Base-by-base conservation (phyloP, 2,329 filamentous ascomycete genomes). In the Mycosphaerella arachidis region DNA sequence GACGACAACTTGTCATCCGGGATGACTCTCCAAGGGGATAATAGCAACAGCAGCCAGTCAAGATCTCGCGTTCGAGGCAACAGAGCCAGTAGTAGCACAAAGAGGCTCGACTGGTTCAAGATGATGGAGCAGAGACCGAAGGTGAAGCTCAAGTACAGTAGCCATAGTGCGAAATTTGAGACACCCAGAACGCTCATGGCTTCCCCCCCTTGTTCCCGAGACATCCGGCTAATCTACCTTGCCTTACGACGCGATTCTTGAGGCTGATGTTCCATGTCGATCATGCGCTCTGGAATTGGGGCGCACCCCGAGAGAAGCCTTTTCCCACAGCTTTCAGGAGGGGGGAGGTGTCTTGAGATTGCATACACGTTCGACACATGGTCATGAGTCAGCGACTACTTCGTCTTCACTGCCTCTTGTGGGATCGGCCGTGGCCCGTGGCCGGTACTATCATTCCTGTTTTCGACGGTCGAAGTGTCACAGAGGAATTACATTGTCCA, bases 261-360 rank as follows among this genome's bases (percentile, higher is more conserved):
- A 43, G 59, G 43, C 43, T 61, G 29, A 56, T 61, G 45, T n/a
- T 61, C 30, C 46, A 61, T 52, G n/a, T 61, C 12, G 59, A 61
- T 43, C 51, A 54, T 48, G 50, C 59, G 4, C 37, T 61, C 12
- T 55, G 59, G 12, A 57, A 30, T 2, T 50, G 55, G 7, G 59
- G 59, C 30, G 40, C 31, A 31, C 59, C 59, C 4, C 10, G 30
- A n/a, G 59, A 61, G 30, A 31, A 30, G 18, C 50, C 58, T 45
- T 61, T 61, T 35, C 59, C 59, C 43, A n/a, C n/a, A 10, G 37
- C 35, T 18, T 27, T 58, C 9, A 50, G 46, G 24, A 50, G 46
- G 46, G 46, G 6, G 20, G 27, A 6, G 6, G 24, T 6, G 9
- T 50, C 9, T 24, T 4, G 24, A 7, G 20, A 33, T 33, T 10